These are phyloP conservation scores for Actinomortierella ambigua DNA, from an alignment of 371 early-diverging fungal genomes.

Conservation along the genomic window DNA sequence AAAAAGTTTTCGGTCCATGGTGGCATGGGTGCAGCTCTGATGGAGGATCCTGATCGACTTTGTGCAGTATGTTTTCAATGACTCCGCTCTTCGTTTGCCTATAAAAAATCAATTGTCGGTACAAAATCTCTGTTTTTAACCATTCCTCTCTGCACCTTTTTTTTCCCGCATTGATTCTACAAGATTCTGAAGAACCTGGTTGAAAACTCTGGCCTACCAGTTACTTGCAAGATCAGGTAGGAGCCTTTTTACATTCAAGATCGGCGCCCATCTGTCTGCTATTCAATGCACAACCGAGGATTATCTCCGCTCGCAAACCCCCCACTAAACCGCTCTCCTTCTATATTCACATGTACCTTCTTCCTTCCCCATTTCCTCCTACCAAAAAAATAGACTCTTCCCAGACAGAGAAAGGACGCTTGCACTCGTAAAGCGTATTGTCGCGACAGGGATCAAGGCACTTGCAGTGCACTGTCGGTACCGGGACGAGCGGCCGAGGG, in stretches of 20 bases:
- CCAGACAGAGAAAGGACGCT: constrained; percentile 78
- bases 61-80: constrained; percentile 51
- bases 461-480: constrained; percentile 92
- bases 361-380: constrained; percentile 2
- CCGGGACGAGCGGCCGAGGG: constrained; percentile 71
- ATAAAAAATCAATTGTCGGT: too few species aligned
- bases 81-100: too few species aligned
- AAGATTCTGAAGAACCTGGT: constrained; percentile 83
- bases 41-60: constrained; percentile 84
- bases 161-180: constrained; percentile 3
- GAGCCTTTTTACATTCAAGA: background rate
- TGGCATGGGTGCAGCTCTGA: constrained; percentile 95
- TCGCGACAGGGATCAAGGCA: constrained; percentile 86
- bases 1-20: constrained; percentile 92
- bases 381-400: constrained; percentile 56
- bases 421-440: constrained; percentile 81
- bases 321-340: background rate
- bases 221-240: constrained; percentile 78
- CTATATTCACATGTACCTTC: background rate
- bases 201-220: constrained; percentile 71
- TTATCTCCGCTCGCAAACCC: too few species aligned
- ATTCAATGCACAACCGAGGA: too few species aligned
- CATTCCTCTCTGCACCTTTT: constrained; percentile 1
- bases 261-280: too few species aligned
- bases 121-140: background rate